A percentile compares a stretch with the other conserved stretches of the same genome.
Conservation (phyloP, 768 basidiomycete species). For the Suillus fuscotomentosus region DNA sequence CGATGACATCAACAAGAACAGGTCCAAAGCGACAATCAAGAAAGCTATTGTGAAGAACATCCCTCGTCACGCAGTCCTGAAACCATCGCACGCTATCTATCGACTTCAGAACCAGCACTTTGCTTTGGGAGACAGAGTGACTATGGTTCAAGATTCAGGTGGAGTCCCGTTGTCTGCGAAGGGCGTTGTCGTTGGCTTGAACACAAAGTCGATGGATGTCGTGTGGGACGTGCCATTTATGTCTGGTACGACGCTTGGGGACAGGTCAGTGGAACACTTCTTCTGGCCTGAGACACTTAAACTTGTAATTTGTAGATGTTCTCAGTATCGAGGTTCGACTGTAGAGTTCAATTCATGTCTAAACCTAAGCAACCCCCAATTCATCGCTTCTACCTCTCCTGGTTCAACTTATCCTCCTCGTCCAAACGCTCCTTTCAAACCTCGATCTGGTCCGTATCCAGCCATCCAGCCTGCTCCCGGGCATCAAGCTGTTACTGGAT, state of each 20-base stretch:
- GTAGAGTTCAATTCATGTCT: conserved; percentile 86
- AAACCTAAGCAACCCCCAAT: conserved; percentile 86
- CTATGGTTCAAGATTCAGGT: conserved; percentile 94
- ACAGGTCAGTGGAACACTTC: conserved; percentile 49
- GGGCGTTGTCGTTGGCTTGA: conserved; percentile 91
- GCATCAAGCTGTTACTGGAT: conserved; percentile 57
- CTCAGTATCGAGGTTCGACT: conserved; percentile 87
- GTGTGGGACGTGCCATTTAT: conserved; percentile 97
- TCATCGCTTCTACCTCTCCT: conserved; percentile 71
- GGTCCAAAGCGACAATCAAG: conserved; percentile 67
- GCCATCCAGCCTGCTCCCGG: conserved; percentile 53
- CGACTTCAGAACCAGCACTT: conserved; percentile 90
- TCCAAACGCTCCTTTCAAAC: conserved; percentile 56
- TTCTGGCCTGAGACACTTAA: not conserved
- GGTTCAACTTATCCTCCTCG: conserved; percentile 48
- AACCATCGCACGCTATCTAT: conserved; percentile 87
- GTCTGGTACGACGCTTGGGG: conserved; percentile 83
- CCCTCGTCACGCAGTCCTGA: conserved; percentile 89
- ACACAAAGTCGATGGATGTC: conserved; percentile 86
- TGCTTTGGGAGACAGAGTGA: conserved; percentile 87
- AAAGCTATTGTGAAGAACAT: conserved; percentile 93
- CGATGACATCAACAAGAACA: conserved; percentile 61
- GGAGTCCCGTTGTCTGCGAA: conserved; percentile 88
- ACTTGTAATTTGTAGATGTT: conserved; percentile 55
- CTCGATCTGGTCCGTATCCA: conserved; percentile 66